Base-by-base conservation (phyloP, 2,329 filamentous ascomycete species). In the Emergomyces pasteurianus region DNA sequence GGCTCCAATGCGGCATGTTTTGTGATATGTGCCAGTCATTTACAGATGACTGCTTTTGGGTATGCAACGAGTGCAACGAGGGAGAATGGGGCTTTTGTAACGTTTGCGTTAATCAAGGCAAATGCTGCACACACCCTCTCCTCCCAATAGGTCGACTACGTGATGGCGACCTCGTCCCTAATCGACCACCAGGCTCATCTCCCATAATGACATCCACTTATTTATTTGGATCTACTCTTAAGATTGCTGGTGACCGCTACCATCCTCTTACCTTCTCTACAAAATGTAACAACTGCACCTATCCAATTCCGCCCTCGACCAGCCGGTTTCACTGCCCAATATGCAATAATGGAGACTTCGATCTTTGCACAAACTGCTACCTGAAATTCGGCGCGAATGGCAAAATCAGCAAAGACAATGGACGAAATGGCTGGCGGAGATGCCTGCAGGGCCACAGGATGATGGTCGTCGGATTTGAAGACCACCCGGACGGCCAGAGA, bases 31-130 rank as follows among this genome's bases (percentile, higher is more conserved):
- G 92, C 71, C 78, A 81, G 21, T 78, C 82, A 0, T 88, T 85
- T 78, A 82, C 90, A 0, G 92, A 95, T 67, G 83, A 87, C 58
- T 94, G 90, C 73, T 95, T 89, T 74, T 97, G 92, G 92, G 86
- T 89, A 64, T 97, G 92, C 72, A 84, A 88, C 62, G 73, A 81
- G 31, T 97, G 92, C 75, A 96, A 96, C 67, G 86, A 94, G 64
- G 92, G 90, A 5, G 92, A 95, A 69, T 97, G 92, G 92, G 92
- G 92, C 0, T 96, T 90, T 71, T 97, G 92, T 75, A 90, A 92
- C 67, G 77, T 81, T 63, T 97, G 92, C 66, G 90, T 96, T 36
- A 92, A 92, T 62, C 85, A 87, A 71, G 91, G 90, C 18, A 81
- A 81, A 62, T 88, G 86, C 62, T 97, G 92, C 74, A 88, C 86